phyloP scores from a whole-genome alignment of 2,329 filamentous ascomycete species.

The Lasiodiplodia theobromae region DNA sequence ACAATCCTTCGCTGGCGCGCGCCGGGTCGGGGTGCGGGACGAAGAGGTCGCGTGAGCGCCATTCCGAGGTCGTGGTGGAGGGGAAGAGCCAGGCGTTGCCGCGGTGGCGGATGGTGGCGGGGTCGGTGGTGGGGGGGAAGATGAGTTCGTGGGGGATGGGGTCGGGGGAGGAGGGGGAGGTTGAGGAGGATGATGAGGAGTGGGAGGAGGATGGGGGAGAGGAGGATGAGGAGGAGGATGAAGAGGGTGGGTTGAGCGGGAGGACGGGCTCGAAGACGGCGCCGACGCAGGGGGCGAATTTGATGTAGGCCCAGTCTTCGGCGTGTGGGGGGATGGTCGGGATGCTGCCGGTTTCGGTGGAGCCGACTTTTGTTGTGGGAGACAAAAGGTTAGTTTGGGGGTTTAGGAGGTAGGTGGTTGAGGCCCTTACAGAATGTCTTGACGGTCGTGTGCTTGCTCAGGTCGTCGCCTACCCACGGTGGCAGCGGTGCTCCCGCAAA shows the following conservation, averaged over 20 bases:
- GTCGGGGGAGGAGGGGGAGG: background rate
- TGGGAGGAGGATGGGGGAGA: too few species aligned
- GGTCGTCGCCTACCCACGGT: background rate
- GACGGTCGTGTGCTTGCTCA: background rate
- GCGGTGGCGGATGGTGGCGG: background rate
- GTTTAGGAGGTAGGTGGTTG: background rate
- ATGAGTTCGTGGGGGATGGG: background rate
- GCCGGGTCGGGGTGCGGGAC: background rate
- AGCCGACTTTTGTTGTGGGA: background rate
- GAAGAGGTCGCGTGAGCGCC: background rate
- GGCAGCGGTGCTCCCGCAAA: background rate
- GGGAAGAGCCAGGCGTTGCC: background rate
- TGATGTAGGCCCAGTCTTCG: background rate
- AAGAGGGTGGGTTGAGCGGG: background rate
- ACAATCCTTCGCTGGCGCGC: background rate
- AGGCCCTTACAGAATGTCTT: background rate
- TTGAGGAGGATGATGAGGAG: too few species aligned
- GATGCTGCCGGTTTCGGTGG: background rate
- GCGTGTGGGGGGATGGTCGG: background rate
- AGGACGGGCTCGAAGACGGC: background rate
- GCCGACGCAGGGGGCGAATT: background rate
- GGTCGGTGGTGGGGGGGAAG: background rate
- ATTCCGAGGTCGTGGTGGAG: background rate
- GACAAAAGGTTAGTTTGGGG: background rate
- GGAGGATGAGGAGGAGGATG: background rate